Evolutionary conservation across 2,329 filamentous ascomycete genomes (phyloP).

Genomic region (Claviceps africana): DNA sequence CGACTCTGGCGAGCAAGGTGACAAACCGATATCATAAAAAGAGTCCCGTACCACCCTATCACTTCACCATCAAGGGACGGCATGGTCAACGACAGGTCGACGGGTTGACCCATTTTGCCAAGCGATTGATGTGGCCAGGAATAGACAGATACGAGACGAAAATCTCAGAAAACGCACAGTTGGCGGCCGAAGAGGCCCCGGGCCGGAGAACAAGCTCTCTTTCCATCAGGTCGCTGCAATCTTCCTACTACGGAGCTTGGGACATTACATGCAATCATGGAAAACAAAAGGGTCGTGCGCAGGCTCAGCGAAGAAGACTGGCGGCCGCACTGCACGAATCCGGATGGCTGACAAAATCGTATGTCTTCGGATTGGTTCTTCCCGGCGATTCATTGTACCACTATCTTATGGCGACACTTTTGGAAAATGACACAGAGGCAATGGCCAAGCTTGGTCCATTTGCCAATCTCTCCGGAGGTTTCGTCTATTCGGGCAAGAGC

Average conservation of each 20-base stretch:
- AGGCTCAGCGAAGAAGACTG: slow-evolving; percentile 36
- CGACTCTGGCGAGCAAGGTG: slow-evolving; percentile 41
- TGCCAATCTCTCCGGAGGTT: slow-evolving; percentile 50
- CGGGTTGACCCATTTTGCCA: slow-evolving; percentile 50
- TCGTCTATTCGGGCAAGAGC: slow-evolving; percentile 48
- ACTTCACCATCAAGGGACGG: slow-evolving; percentile 39
- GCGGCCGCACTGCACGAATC: slow-evolving; percentile 43
- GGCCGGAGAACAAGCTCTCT: slow-evolving; percentile 22
- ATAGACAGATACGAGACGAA: slow-evolving; percentile 36
- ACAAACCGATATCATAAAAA: slow-evolving; percentile 26
- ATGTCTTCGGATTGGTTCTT: slow-evolving; percentile 49
- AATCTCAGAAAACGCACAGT: slow-evolving; percentile 33
- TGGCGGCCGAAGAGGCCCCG: slow-evolving; percentile 21
- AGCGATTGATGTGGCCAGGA: slow-evolving; percentile 47
- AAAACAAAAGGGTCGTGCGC: slow-evolving; percentile 16
- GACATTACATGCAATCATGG: slow-evolving; percentile 20
- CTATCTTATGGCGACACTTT: slow-evolving; percentile 49
- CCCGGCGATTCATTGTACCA: slow-evolving; percentile 50
- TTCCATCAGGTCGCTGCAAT: slow-evolving; percentile 22
- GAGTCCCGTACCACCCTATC: slow-evolving; percentile 17
- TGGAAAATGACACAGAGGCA: slow-evolving; percentile 50
- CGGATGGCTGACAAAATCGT: slow-evolving; percentile 56
- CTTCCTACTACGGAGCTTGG: slow-evolving; percentile 34
- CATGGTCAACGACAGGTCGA: slow-evolving; percentile 44
- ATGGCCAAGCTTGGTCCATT: slow-evolving; percentile 43